phyloP scores from a whole-genome alignment of 192 early-diverging fungal genomes.

The Phlyctochytrium bullatum region DNA sequence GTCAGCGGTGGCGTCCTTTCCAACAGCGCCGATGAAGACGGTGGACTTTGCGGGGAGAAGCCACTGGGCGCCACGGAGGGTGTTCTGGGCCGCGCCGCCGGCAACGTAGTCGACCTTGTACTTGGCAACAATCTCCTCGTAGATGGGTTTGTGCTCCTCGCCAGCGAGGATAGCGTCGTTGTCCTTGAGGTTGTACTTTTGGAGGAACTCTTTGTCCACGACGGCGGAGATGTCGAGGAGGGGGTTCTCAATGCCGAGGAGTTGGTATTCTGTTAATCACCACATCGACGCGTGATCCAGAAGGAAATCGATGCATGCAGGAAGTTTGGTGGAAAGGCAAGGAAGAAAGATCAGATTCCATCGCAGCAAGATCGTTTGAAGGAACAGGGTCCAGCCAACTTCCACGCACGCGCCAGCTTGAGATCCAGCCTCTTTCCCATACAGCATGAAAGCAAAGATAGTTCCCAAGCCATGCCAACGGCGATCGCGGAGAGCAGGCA shows the following conservation, averaged over 20 bases:
- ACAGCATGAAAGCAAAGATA: too few relatives aligned
- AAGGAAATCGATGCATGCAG: too few relatives aligned
- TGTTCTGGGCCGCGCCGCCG: slow-evolving; percentile 97
- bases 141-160: slow-evolving; percentile 83
- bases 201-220: slow-evolving; percentile 68
- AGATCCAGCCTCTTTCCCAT: too few relatives aligned
- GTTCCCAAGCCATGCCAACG: too few relatives aligned
- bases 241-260: slow-evolving; percentile 96
- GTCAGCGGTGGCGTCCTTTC: slow-evolving; percentile 78
- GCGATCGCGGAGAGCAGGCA: too few relatives aligned
- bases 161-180: slow-evolving; percentile 96
- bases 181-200: slow-evolving; percentile 86
- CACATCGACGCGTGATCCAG: too few relatives aligned
- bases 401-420: too few relatives aligned
- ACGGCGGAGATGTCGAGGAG: slow-evolving; percentile 94
- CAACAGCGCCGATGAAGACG: slow-evolving; percentile 92
- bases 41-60: slow-evolving; percentile 83
- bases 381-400: too few relatives aligned
- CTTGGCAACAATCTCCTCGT: slow-evolving; percentile 74
- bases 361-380: too few relatives aligned
- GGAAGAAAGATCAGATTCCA: too few relatives aligned
- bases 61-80: slow-evolving; percentile 78
- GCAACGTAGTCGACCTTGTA: slow-evolving; percentile 78
- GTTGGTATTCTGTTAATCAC: slow-evolving; percentile 39
- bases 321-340: too few relatives aligned